Conservation (phyloP, 176 grass and related monocot species). For the Aechmea fasciata region DNA sequence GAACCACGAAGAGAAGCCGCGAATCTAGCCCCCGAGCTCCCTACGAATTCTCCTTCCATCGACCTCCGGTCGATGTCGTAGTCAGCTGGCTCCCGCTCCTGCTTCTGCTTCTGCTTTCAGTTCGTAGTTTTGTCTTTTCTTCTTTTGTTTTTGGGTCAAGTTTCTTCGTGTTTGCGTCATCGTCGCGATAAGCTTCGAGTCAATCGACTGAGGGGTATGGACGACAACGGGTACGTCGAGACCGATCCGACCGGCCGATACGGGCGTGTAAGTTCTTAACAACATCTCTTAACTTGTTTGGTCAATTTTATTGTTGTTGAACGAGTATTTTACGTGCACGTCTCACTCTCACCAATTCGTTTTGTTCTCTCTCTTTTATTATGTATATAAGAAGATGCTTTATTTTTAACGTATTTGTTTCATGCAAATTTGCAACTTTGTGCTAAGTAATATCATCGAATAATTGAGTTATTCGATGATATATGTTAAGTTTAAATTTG, state of each 20-base stretch:
- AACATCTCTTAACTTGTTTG: background rate
- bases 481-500: too few relatives aligned
- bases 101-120: background rate
- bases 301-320: background rate
- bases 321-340: too few relatives aligned
- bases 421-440: too few relatives aligned
- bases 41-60: background rate
- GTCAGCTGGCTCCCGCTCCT: background rate
- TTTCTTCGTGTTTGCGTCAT: background rate
- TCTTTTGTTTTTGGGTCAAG: background rate
- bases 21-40: constrained; percentile 25
- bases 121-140: background rate
- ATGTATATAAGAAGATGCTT: too few relatives aligned
- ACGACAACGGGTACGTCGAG: constrained; percentile 73
- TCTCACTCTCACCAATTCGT: too few relatives aligned
- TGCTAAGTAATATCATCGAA: too few relatives aligned
- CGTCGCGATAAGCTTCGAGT: constrained; percentile 22
- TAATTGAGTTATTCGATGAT: too few relatives aligned
- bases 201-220: background rate
- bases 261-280: constrained; percentile 49
- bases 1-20: constrained; percentile 21
- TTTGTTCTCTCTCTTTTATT: too few relatives aligned
- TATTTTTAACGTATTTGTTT: too few relatives aligned
- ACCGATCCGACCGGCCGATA: constrained; percentile 76
- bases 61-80: too few relatives aligned